Evolutionary conservation across 441 rosid genomes (phyloP).

Genomic region (Bocquillonia castaneifolia): DNA sequence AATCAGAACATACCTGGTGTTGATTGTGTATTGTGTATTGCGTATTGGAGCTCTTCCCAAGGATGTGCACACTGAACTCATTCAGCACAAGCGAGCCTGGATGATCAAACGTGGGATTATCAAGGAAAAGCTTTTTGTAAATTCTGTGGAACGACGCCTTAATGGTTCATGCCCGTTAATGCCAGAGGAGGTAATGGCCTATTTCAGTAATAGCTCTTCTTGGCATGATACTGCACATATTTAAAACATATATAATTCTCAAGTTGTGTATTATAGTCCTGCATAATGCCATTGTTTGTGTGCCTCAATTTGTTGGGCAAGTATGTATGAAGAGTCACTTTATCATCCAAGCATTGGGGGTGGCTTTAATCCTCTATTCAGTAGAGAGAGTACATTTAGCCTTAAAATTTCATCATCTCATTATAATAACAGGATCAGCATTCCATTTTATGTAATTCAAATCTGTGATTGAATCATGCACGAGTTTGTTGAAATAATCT

Average conservation of each 20-base stretch:
- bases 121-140: conserved; percentile 63
- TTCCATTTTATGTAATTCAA: not conserved
- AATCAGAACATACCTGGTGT: conserved; percentile 23
- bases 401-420: not conserved
- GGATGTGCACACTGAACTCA: conserved; percentile 96
- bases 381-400: no score
- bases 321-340: not conserved
- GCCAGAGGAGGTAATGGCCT: conserved; percentile 79
- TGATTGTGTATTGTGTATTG: conserved; percentile 32
- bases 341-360: not conserved
- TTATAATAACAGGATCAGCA: not conserved
- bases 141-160: conserved; percentile 58
- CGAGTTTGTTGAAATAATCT: not conserved
- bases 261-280: not conserved
- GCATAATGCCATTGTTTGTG: not conserved
- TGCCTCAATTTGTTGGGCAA: not conserved
- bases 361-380: no score
- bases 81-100: conserved; percentile 94
- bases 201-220: not conserved
- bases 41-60: conserved; percentile 55
- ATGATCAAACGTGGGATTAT: conserved; percentile 80
- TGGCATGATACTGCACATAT: not conserved
- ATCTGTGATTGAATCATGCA: not conserved
- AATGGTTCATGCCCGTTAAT: conserved; percentile 80
- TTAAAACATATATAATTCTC: not conserved